A percentile compares a stretch with the other conserved stretches of the same genome.
Evolutionary conservation across 139 green algal species (phyloP).

Genomic region (Monoraphidium neglectum): DNA sequence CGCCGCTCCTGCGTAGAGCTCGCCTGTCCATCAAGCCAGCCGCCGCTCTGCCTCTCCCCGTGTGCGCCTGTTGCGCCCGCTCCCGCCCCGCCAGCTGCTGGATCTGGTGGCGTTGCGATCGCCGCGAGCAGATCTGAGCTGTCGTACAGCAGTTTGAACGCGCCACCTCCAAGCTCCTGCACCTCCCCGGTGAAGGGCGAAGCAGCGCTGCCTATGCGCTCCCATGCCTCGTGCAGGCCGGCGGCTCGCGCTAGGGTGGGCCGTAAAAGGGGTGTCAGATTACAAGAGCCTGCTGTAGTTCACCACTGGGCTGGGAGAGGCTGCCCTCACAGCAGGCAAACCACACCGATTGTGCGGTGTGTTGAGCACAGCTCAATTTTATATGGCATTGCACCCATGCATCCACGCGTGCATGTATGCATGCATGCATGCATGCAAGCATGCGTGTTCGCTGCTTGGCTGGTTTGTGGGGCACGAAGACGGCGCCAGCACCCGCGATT

Average conservation of each 20-base stretch:
- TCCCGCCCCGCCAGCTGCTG: neutral
- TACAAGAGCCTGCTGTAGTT: neutral
- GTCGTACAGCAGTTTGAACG: slow-evolving; percentile 28
- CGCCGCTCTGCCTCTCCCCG: neutral
- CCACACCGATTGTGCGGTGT: neutral
- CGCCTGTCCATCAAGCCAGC: neutral
- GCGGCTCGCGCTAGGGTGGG: too few relatives aligned
- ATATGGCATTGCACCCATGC: neutral
- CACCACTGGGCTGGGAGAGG: neutral
- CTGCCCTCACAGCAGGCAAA: neutral
- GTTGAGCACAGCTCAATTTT: neutral
- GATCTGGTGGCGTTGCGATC: neutral
- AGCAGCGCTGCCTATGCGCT: slow-evolving; percentile 17
- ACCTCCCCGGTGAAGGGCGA: slow-evolving; percentile 7
- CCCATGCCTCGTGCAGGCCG: slow-evolving; percentile 8
- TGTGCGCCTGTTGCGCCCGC: neutral
- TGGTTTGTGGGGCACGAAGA: too few relatives aligned
- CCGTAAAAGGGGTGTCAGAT: neutral
- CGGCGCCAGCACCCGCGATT: neutral
- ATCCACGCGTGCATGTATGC: neutral
- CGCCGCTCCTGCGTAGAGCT: neutral
- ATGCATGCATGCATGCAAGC: too few relatives aligned
- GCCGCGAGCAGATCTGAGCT: slow-evolving; percentile 17
- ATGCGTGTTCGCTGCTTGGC: too few relatives aligned
- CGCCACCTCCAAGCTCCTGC: neutral